Percentiles rank a stretch among this genome's conserved stretches.
These are phyloP conservation scores for Pseudonitzschia pungens DNA, from an alignment of 108 stramenopile species.

Conservation along the genomic window DNA sequence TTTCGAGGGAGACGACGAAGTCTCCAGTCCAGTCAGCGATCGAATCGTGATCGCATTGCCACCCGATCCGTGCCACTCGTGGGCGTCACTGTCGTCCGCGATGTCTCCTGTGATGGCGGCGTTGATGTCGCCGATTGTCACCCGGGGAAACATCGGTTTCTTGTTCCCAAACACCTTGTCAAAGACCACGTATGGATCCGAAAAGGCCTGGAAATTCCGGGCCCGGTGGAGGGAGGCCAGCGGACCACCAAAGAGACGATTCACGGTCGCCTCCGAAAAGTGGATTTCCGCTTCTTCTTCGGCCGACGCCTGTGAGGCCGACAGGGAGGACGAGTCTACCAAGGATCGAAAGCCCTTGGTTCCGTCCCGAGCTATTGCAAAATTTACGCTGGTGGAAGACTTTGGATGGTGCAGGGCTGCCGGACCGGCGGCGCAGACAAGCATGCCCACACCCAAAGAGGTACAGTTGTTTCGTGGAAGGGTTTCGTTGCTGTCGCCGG, in stretches of 20 bases:
- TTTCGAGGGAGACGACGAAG: too few relatives aligned
- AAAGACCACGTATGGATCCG: slow-evolving; percentile 51
- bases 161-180: slow-evolving; percentile 43
- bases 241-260: slow-evolving; percentile 54
- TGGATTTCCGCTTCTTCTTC: slow-evolving; percentile 33
- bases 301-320: background rate
- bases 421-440: background rate
- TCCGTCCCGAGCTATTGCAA: slow-evolving; percentile 5
- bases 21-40: background rate
- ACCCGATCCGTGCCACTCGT: background rate
- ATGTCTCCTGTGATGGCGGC: background rate
- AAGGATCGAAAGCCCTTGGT: slow-evolving; percentile 5
- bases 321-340: slow-evolving; percentile 7
- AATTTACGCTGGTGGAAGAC: background rate
- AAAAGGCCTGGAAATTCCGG: slow-evolving; percentile 45
- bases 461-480: background rate
- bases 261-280: slow-evolving; percentile 33
- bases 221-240: slow-evolving; percentile 41
- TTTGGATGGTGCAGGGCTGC: background rate
- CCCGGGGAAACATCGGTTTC: slow-evolving; percentile 23
- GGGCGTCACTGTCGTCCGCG: background rate
- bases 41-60: background rate
- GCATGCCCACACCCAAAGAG: background rate
- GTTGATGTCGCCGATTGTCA: background rate
- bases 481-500: slow-evolving; percentile 3